Base-by-base conservation (phyloP, 2,329 filamentous ascomycete species). In the Diaporthe nobilis region DNA sequence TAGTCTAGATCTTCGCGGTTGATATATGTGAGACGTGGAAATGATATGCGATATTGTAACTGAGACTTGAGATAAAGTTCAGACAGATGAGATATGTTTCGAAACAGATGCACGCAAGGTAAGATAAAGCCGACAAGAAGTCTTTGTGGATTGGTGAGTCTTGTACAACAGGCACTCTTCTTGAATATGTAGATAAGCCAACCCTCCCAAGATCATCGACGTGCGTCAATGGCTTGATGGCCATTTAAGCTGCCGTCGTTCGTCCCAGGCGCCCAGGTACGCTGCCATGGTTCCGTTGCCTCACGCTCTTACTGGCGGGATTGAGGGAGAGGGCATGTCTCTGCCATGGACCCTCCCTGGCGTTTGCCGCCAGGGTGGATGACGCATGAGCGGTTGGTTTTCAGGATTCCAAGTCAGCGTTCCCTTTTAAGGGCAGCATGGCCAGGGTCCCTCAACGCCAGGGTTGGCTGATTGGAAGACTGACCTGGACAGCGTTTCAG, bases 171-270 rank as follows among this genome's bases (percentile, higher is more conserved):
- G 28, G 57, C 44, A 55, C 28, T 42, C 28, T 63, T 49, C 22
- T 28, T 37, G 55, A 8, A 57, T 72, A 28, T n/a, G 31, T 42
- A 61, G 71, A 47, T 31, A 47, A 47, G n/a, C 37, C 61, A 31
- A 75, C 22, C 71, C 70, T 74, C 77, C 61, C n/a, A 34, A 44
- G 39, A 58, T 60, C 49, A 51, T 57, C 70, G 55, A 37, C 61
- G 55, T 71, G 63, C 71, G 74, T 65, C 71, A 51, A 55, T 65
- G 67, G 47, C 47, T 37, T 49, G 53, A 58, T 55, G 61, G 53
- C 42, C 31, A 80, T 80, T 78, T 76, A 82, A 79, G 79, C 78
- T 17, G 78, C 79, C 13, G 77, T 60, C 61, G 70, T 65, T 60
- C 49, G 31, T 49, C 31, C 63, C 51, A 44, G 22, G 28, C 61